A percentile compares a stretch with the other conserved stretches of the same genome.
Conservation (phyloP, 768 basidiomycete genomes). For the Pleurotus tuoliensis region DNA sequence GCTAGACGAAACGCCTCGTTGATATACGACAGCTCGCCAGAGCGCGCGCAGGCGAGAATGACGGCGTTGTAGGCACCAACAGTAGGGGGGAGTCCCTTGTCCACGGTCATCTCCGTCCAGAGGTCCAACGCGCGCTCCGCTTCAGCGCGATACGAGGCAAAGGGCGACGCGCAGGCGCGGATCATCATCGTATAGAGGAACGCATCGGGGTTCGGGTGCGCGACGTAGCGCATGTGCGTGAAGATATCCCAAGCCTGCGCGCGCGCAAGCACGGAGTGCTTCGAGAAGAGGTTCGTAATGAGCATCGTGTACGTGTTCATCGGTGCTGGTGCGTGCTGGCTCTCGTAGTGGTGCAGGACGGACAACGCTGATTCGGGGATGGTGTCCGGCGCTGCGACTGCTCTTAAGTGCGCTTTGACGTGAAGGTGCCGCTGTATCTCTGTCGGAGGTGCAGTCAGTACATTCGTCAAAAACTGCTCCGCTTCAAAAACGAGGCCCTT, state of each 20-base stretch:
- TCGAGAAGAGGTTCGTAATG: slow-evolving; percentile 55
- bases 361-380: slow-evolving; percentile 63
- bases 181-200: slow-evolving; percentile 85
- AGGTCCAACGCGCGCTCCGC: slow-evolving; percentile 92
- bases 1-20: slow-evolving; percentile 82
- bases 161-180: slow-evolving; percentile 66
- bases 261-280: slow-evolving; percentile 45
- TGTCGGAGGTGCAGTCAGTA: slow-evolving; percentile 39
- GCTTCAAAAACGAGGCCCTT: slow-evolving; percentile 40
- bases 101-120: slow-evolving; percentile 88
- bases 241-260: slow-evolving; percentile 94
- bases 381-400: slow-evolving; percentile 33
- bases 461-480: slow-evolving; percentile 40
- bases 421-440: slow-evolving; percentile 67
- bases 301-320: slow-evolving; percentile 71
- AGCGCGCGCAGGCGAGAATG: slow-evolving; percentile 75
- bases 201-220: slow-evolving; percentile 76
- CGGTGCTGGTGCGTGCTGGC: slow-evolving; percentile 55
- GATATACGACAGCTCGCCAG: slow-evolving; percentile 59
- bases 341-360: slow-evolving; percentile 72
- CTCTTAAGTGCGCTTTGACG: slow-evolving; percentile 59
- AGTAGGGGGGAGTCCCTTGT: slow-evolving; percentile 60
- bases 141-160: slow-evolving; percentile 53
- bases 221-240: slow-evolving; percentile 93
- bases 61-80: slow-evolving; percentile 73